Conservation (phyloP, 495 filamentous ascomycete genomes). For the Penicillium cosmopolitanum region DNA sequence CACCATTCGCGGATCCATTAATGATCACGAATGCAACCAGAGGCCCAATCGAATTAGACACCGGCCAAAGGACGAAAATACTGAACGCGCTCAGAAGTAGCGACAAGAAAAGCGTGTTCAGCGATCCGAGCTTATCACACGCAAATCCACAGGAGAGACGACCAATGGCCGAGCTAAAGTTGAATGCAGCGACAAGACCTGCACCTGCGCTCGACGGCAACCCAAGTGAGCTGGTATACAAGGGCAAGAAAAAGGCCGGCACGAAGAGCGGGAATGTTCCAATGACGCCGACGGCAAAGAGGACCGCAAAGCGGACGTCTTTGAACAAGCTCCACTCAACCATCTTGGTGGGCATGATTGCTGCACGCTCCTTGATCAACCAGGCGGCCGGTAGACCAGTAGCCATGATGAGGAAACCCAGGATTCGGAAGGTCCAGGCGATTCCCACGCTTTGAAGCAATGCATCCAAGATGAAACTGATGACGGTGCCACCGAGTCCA, state of each 20-base stretch:
- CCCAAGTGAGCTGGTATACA: slow-evolving; percentile 50
- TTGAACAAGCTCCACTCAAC: slow-evolving; percentile 59
- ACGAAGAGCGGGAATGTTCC: slow-evolving; percentile 64
- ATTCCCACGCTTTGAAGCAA: slow-evolving; percentile 50
- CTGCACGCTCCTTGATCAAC: slow-evolving; percentile 57
- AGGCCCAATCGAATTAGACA: slow-evolving; percentile 54
- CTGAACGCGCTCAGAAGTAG: slow-evolving; percentile 54
- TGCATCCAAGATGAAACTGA: slow-evolving; percentile 52
- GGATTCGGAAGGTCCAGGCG: slow-evolving; percentile 58
- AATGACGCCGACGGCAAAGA: slow-evolving; percentile 60
- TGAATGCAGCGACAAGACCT: slow-evolving; percentile 59
- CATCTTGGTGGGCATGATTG: slow-evolving; percentile 45
- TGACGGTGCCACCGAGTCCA: slow-evolving; percentile 55
- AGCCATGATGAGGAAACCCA: slow-evolving; percentile 49
- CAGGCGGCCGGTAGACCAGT: slow-evolving; percentile 61
- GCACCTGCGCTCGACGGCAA: slow-evolving; percentile 53
- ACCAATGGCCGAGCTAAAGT: slow-evolving; percentile 55
- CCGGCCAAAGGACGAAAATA: slow-evolving; percentile 61
- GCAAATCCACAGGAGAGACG: slow-evolving; percentile 53
- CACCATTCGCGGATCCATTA: slow-evolving; percentile 60
- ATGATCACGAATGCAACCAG: slow-evolving; percentile 55
- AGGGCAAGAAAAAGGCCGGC: slow-evolving; percentile 62
- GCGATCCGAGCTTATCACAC: slow-evolving; percentile 53
- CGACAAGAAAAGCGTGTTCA: slow-evolving; percentile 54
- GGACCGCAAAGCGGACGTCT: slow-evolving; percentile 49